Conservation (phyloP, 176 grass and related monocot species). For the Coix lacrymajobi region DNA sequence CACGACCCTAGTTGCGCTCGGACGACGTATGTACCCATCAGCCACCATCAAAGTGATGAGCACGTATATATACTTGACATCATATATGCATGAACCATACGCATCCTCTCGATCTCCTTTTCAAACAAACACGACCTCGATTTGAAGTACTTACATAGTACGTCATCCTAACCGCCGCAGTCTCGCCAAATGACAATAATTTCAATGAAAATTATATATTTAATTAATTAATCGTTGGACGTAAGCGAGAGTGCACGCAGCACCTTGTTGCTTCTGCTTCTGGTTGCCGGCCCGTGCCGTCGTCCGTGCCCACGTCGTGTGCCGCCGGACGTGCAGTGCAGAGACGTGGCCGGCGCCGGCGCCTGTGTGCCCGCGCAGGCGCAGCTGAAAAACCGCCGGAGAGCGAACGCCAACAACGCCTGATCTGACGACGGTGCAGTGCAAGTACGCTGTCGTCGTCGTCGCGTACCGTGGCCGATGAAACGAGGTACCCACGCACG, state of each 20-base stretch:
- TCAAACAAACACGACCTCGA: neutral
- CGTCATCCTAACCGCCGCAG: neutral
- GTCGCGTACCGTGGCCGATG: too few relatives aligned
- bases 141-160: neutral
- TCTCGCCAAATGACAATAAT: neutral
- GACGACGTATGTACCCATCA: neutral
- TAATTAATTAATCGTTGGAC: neutral
- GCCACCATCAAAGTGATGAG: neutral
- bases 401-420: neutral
- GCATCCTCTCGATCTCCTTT: neutral
- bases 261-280: too few relatives aligned
- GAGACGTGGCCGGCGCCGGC: too few relatives aligned
- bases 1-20: neutral
- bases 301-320: neutral
- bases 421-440: neutral
- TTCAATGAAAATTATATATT: neutral
- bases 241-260: too few relatives aligned
- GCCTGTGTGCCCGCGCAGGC: neutral
- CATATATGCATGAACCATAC: neutral
- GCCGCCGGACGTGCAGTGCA: neutral
- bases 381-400: neutral
- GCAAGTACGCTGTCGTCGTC: neutral
- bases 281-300: neutral
- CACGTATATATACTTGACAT: neutral
- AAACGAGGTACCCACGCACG: too few relatives aligned